Evolutionary conservation across 2,329 filamentous ascomycete genomes (phyloP), one percentile per base, ranked within the genome.

Genomic region (Penicillium verrucosum): DNA sequence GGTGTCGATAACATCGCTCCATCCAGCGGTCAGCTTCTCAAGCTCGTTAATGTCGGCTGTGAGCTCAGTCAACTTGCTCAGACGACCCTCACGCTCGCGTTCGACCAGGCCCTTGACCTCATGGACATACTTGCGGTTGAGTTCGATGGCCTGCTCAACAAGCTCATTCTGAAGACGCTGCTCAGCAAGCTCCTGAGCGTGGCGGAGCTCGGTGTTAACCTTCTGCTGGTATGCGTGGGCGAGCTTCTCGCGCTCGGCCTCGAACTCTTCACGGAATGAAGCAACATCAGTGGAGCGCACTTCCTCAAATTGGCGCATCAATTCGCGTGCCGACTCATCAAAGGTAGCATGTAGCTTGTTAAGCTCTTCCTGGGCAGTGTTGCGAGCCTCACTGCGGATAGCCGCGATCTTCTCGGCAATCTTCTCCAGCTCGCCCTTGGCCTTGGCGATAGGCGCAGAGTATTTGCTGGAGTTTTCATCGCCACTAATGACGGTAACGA

Each of bases 401-500:
- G 82, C 81, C 63, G 84, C 82, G 70, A 99, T 91, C 76, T 92
- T 89, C 58, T 82, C 78, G 60, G 91, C 90, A 53, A 97, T 87
- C 73, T 87, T 88, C 70, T 82, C 78, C 50, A 97, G 81, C 64
- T 96, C 89, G 51, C 82, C 80, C 82, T 97, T 97, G 60, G 93
- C 92, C 80, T 94, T 92, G 65, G 83, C 80, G 57, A 99, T 86
- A 1, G 91, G 88, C 3, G 84, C 82, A 51, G 85, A 86, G 76
- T 94, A 96, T 74, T 89, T 91, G 65, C 82, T 82, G 60, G 88
- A 85, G 56, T 90, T 85, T 59, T 88, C 85, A 72, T 96, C 93
- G 56, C 89, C 89, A 74, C 97, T 96, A 72, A 97, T 87, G 45
- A 95, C 90, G 9, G 90, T 87, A 70, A 99, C 96, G 67, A 99